phyloP scores from a whole-genome alignment of 1,284 basidiomycete species.

The Trametes sp. region DNA sequence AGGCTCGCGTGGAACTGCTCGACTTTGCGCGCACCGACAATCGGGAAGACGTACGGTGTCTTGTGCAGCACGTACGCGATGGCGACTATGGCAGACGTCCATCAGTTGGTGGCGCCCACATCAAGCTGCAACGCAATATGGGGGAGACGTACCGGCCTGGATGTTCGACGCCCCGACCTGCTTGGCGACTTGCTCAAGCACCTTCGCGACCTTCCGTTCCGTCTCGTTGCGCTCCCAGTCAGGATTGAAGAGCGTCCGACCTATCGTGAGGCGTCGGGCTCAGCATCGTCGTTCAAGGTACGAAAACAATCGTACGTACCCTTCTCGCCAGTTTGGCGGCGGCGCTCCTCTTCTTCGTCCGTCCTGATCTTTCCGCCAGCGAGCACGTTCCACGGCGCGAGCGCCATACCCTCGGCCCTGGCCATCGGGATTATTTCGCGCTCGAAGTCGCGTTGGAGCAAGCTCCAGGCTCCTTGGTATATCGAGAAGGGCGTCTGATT shows the following conservation, averaged over 20 bases:
- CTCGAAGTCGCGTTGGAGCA: conserved; percentile 38
- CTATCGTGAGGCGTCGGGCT: neutral
- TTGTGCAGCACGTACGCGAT: conserved; percentile 31
- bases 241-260: conserved; percentile 18
- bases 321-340: conserved; percentile 30
- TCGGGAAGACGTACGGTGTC: conserved; percentile 4
- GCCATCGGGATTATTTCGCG: conserved; percentile 11
- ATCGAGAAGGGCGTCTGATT: conserved; percentile 60
- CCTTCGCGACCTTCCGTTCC: conserved; percentile 32
- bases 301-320: neutral
- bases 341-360: conserved; percentile 36
- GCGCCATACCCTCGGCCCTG: conserved; percentile 3
- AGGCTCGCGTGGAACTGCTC: conserved; percentile 56
- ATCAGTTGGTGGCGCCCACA: neutral
- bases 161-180: conserved; percentile 34
- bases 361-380: conserved; percentile 37
- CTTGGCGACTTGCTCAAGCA: conserved; percentile 35
- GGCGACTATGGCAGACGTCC: neutral
- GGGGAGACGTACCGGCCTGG: conserved; percentile 46
- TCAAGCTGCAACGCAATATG: conserved; percentile 37
- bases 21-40: conserved; percentile 53
- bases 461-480: conserved; percentile 63
- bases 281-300: neutral
- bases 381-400: conserved; percentile 9
- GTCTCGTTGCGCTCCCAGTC: conserved; percentile 37